These are phyloP conservation scores for Kluyveromyces sp. DNA, from an alignment of 1,139 yeast species.

Conservation along the genomic window DNA sequence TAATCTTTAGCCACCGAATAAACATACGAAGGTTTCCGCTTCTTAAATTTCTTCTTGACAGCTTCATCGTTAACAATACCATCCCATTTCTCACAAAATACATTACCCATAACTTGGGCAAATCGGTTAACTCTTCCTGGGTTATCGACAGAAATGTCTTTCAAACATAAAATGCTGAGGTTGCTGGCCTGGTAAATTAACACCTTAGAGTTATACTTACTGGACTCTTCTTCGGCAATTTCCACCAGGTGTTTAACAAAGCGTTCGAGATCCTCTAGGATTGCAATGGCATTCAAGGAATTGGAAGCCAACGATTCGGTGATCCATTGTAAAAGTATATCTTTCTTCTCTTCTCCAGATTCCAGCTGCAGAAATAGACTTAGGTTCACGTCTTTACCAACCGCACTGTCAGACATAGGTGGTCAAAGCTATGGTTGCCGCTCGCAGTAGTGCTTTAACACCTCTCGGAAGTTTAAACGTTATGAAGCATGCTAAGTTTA, in stretches of 20 bases:
- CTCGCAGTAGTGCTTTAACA: too few relatives aligned
- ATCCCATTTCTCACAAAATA: conserved; percentile 23
- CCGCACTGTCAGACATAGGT: neutral
- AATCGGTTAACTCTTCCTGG: conserved; percentile 26
- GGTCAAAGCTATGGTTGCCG: too few relatives aligned
- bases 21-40: conserved; percentile 15
- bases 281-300: neutral
- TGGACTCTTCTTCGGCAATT: neutral
- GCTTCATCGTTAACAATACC: conserved; percentile 12
- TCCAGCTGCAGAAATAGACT: neutral
- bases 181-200: conserved; percentile 17
- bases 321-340: conserved; percentile 7
- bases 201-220: conserved; percentile 1
- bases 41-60: conserved; percentile 18
- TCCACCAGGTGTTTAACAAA: neutral
- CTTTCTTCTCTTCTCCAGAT: conserved; percentile 2
- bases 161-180: conserved; percentile 17
- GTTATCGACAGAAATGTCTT: conserved; percentile 13
- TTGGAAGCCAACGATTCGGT: conserved; percentile 1
- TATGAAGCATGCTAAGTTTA: too few relatives aligned
- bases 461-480: too few relatives aligned
- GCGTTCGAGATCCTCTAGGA: neutral
- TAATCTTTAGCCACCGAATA: conserved; percentile 24
- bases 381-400: neutral
- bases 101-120: conserved; percentile 22